These are phyloP conservation scores for Leccinum variicolor DNA, from an alignment of 768 basidiomycete species.

Conservation along the genomic window DNA sequence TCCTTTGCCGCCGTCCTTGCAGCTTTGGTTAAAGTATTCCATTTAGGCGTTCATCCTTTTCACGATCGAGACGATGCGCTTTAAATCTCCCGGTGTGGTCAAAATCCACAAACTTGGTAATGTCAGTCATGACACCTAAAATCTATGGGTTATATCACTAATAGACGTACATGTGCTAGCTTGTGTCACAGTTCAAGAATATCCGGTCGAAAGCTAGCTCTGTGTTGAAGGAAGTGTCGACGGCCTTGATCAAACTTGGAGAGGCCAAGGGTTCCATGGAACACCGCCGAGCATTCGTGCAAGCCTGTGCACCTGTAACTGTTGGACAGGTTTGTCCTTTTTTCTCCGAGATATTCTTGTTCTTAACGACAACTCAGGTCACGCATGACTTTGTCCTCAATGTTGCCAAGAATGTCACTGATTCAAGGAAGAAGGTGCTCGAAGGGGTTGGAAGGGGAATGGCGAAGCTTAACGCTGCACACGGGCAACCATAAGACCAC, in stretches of 20 bases:
- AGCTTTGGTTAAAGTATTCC: not conserved
- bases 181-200: slow-evolving; percentile 63
- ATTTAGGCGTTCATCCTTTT: slow-evolving; percentile 70
- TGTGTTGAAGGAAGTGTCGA: slow-evolving; percentile 57
- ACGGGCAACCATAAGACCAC: slow-evolving; percentile 27
- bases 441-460: slow-evolving; percentile 75
- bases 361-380: slow-evolving; percentile 39
- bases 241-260: slow-evolving; percentile 44
- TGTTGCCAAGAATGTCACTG: slow-evolving; percentile 61
- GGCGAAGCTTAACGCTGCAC: slow-evolving; percentile 44
- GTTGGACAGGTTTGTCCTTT: slow-evolving; percentile 31
- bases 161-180: slow-evolving; percentile 36
- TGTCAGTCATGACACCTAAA: slow-evolving; percentile 39
- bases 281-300: slow-evolving; percentile 48
- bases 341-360: not conserved
- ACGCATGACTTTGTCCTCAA: slow-evolving; percentile 61
- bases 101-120: slow-evolving; percentile 72
- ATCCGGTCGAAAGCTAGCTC: slow-evolving; percentile 52
- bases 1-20: not conserved
- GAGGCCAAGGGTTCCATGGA: slow-evolving; percentile 54
- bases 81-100: slow-evolving; percentile 65
- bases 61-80: slow-evolving; percentile 64
- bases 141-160: not conserved
- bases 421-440: slow-evolving; percentile 66
- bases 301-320: slow-evolving; percentile 44